phyloP scores from a whole-genome alignment of 352 stramenopile genomes.

The Phytopythium litorale region DNA sequence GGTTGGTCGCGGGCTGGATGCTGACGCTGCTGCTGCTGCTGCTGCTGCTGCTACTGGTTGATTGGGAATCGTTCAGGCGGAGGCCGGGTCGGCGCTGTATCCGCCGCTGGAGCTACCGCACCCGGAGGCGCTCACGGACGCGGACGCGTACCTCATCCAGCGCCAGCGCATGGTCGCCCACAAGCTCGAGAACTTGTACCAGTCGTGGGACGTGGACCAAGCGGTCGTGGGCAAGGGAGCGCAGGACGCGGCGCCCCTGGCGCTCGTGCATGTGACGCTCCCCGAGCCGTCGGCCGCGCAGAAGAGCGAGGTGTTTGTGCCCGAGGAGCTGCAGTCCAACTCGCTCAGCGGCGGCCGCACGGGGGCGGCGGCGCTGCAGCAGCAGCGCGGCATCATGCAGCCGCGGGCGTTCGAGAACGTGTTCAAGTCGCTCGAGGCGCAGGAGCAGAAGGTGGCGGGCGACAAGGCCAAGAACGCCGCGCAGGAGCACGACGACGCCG shows the following conservation, averaged over 20 bases:
- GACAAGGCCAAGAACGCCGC: conserved; percentile 44
- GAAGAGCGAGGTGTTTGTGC: conserved; percentile 61
- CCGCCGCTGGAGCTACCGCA: conserved; percentile 60
- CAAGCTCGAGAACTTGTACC: conserved; percentile 69
- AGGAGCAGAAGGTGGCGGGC: conserved; percentile 48
- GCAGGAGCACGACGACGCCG: conserved; percentile 41
- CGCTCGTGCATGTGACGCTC: conserved; percentile 64
- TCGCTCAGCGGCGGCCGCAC: conserved; percentile 43
- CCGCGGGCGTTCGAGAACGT: conserved; percentile 63
- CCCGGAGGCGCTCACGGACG: conserved; percentile 47
- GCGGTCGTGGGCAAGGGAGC: conserved; percentile 14
- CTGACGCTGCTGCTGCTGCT: neutral
- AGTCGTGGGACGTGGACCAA: conserved; percentile 45
- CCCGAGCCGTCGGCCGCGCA: conserved; percentile 27
- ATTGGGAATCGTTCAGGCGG: conserved; percentile 18
- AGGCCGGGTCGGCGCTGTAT: conserved; percentile 45
- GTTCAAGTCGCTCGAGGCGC: conserved; percentile 64
- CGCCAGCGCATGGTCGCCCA: conserved; percentile 60
- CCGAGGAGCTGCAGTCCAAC: conserved; percentile 54
- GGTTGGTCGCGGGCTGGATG: neutral
- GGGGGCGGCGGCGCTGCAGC: conserved; percentile 7
- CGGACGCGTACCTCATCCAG: conserved; percentile 65
- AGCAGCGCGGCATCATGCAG: conserved; percentile 48
- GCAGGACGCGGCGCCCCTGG: conserved; percentile 22
- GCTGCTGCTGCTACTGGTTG: neutral